Base-by-base conservation (phyloP, 768 basidiomycete species). In the Leucocoprinus birnbaumii region DNA sequence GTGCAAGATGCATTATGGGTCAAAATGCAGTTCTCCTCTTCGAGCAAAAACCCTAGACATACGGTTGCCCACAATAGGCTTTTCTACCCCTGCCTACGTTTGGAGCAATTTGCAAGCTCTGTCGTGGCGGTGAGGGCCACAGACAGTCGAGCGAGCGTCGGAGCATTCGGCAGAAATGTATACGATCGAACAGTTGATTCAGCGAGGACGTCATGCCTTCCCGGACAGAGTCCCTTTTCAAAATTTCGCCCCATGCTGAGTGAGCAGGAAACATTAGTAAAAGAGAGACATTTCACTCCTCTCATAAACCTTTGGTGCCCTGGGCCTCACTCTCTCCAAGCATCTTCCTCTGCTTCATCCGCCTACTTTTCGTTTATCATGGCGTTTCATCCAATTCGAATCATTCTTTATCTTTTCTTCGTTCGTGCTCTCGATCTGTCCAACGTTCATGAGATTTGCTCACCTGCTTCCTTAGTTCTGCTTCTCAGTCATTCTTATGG, bases 401-500 rank as follows among this genome's bases (percentile, higher is more conserved):
- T 42, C 13, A 25, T 58, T 21, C 48, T 65, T 1, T 66, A 65
- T 34, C 19, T 48, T 4, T 37, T 64, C 11, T 41, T 68, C 37
- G 68, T 68, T 43, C 43, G 64, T 59, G 3, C 2, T 27, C 5
- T 27, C 5, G 10, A 5, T 9, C 24, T 34, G 16, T n/a, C 26
- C 21, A 5, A 14, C 18, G 10, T 8, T 9, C 3, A 6, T 22
- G 16, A 24, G 10, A 8, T 3, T n/a, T 40, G 2, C 5, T 13
- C 27, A 24, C 10, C 35, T 45, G n/a, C 27, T 3, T 60, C 56
- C 58, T 27, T 13, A 88, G 75, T 71, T 63, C 42, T 41, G 63
- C 1, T 67, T 66, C 50, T 70, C 76, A 1, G 61, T 66, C 21
- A 58, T 73, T 10, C 60, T 80, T n/a, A 65, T 80, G 43, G 75